These are phyloP conservation scores for Sclerospora graminicola DNA, from an alignment of 352 stramenopile genomes.

Conservation along the genomic window DNA sequence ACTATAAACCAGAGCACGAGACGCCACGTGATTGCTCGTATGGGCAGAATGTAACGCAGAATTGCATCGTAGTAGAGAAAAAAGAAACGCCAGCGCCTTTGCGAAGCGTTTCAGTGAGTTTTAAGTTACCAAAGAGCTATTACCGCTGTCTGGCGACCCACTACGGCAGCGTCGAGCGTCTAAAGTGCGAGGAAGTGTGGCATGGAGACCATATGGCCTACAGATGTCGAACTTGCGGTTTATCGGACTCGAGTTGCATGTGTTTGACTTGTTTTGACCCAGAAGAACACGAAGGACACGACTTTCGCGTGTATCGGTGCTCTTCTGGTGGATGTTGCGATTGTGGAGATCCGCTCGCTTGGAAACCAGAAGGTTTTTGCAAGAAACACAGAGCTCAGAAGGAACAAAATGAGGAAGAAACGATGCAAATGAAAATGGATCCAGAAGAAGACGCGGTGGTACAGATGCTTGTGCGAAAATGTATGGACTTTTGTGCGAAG, in stretches of 20 bases:
- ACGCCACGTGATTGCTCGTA: slow-evolving; percentile 8
- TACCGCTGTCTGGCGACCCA: slow-evolving; percentile 31
- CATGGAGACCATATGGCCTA: slow-evolving; percentile 84
- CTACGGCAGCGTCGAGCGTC: slow-evolving; percentile 59
- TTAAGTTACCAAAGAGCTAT: slow-evolving; percentile 29
- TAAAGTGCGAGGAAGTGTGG: slow-evolving; percentile 84
- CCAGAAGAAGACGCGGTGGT: slow-evolving; percentile 30
- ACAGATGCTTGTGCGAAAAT: slow-evolving; percentile 28
- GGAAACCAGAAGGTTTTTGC: slow-evolving; percentile 70
- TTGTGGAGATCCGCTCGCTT: slow-evolving; percentile 71
- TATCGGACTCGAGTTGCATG: slow-evolving; percentile 85
- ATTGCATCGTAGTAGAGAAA: slow-evolving; percentile 26
- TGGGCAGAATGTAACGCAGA: slow-evolving; percentile 20
- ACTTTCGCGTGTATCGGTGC: slow-evolving; percentile 76
- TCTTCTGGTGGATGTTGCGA: slow-evolving; percentile 75
- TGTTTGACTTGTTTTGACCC: slow-evolving; percentile 74
- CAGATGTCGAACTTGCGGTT: slow-evolving; percentile 63
- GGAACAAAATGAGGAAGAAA: background rate
- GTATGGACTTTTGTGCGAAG: slow-evolving; percentile 47
- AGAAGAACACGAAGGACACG: slow-evolving; percentile 65
- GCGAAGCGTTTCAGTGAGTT: slow-evolving; percentile 9
- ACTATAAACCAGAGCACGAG: background rate
- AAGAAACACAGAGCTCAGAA: slow-evolving; percentile 37
- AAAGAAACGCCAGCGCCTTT: slow-evolving; percentile 12
- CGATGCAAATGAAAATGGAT: slow-evolving; percentile 21